Base-by-base conservation (phyloP, 495 filamentous ascomycete species). In the Xylaria scruposa region DNA sequence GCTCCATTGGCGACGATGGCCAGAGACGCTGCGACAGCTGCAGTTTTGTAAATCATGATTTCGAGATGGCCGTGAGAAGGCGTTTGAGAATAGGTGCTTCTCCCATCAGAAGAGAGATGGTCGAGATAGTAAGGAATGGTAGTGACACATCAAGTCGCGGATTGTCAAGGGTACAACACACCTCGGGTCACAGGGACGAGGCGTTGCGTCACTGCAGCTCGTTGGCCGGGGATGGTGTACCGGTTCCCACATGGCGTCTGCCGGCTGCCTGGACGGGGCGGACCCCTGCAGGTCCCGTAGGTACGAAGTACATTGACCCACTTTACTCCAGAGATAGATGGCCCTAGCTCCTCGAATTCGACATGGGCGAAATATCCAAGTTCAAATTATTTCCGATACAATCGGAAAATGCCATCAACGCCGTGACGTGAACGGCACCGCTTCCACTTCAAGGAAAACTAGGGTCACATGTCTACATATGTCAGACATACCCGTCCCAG, bases 1-100 rank as follows among this genome's bases (percentile, higher is more conserved):
- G 89, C 86, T 75, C 90, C 89, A 70, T 83, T 75, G 29, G 74
- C 81, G 49, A 76, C 75, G 21, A 74, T 64, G 26, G 77, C 79
- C 70, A 83, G 70, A 54, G 76, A 77, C 9, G 73, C 78, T 7
- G 71, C 73, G 54, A 77, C 53, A 70, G 78, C 49, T 47, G 46
- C 68, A 62, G 71, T 47, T 73, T 71, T 78, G 66, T 68, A 12
- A 47, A 76, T 73, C 77, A 78, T 79, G 31, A 56, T 67, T 29
- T 44, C n/a, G 31, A 58, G 13, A 29, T 24, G 60, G 61, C 24
- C 13, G 51, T 3, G 42, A 5, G 4, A 0, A 54, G 8, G 31
- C 15, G 47, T 66, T 13, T 71, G 12, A 24, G 5, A 40, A 49
- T 51, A 7, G 42, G 17, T 7, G 7, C 40, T 19, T 60, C 40